A percentile compares a stretch with the other conserved stretches of the same genome.
Evolutionary conservation across 352 stramenopile genomes (phyloP).

Genomic region (Phytophthora fragariae): DNA sequence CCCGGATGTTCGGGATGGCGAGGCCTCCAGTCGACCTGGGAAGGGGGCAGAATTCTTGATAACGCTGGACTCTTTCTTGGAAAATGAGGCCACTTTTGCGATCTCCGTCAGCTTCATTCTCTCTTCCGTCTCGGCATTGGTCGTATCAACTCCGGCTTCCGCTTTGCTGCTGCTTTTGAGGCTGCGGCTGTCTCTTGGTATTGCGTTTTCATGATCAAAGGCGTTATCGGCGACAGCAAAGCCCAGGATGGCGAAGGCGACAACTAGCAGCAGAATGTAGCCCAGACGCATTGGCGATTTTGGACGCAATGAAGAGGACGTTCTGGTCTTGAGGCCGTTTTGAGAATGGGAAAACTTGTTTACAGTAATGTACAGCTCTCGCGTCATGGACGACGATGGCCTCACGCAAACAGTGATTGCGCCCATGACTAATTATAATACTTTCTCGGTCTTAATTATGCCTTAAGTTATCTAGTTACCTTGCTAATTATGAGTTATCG

Average conservation of each 20-base stretch:
- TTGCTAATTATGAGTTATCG: too few species aligned
- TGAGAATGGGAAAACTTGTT: too few species aligned
- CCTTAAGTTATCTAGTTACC: too few species aligned
- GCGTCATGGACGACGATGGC: too few species aligned
- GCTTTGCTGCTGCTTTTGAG: background rate
- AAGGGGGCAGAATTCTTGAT: background rate
- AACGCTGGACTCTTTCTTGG: background rate
- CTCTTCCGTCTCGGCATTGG: background rate
- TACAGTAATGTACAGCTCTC: too few species aligned
- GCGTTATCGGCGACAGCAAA: background rate
- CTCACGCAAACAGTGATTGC: too few species aligned
- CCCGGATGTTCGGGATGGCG: too few species aligned
- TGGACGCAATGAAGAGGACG: too few species aligned
- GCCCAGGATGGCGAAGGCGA: background rate
- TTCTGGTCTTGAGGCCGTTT: too few species aligned
- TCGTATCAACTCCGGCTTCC: background rate
- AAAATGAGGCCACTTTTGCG: background rate
- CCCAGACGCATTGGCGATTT: background rate
- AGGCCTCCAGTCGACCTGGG: too few species aligned
- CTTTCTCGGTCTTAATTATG: too few species aligned
- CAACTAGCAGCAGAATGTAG: background rate
- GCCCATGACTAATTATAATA: too few species aligned
- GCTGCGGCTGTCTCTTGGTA: background rate
- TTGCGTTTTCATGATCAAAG: background rate
- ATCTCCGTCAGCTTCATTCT: background rate